Conservation (phyloP, 192 early-diverging fungal genomes). For the Anaeromyces robustus region DNA sequence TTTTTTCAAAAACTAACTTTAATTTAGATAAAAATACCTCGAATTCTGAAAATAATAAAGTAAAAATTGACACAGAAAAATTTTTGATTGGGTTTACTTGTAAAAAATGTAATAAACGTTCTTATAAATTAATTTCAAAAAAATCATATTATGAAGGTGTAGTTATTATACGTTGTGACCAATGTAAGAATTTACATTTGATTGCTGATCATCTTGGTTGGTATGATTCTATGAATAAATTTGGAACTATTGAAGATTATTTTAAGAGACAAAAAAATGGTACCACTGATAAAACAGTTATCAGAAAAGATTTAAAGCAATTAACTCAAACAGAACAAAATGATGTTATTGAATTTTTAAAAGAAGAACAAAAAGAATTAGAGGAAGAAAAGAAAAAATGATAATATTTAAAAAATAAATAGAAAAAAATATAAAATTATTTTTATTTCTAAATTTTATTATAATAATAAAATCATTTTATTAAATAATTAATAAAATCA, state of each 20-base stretch:
- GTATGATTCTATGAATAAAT: constrained; percentile 3
- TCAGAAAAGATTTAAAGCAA: not conserved
- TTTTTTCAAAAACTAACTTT: not conserved
- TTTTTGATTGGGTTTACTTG: constrained; percentile 88
- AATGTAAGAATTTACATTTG: constrained; percentile 78
- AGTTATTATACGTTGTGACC: constrained; percentile 82
- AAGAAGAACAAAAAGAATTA: not conserved
- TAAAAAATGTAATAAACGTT: constrained; percentile 73
- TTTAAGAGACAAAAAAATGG: not conserved
- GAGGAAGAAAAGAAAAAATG: not conserved
- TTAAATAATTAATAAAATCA: too few relatives aligned
- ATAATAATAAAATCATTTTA: too few relatives aligned
- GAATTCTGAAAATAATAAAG: not conserved
- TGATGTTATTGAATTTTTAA: not conserved
- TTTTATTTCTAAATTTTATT: too few relatives aligned
- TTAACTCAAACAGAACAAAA: not conserved
- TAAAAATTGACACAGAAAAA: constrained; percentile 3
- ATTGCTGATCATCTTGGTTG: constrained; percentile 91
- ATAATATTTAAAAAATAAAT: not conserved
- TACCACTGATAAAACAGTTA: not conserved
- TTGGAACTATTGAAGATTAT: constrained; percentile 6
- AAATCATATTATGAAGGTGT: constrained; percentile 79
- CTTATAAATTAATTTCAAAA: constrained; percentile 84
- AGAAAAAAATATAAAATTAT: too few relatives aligned
- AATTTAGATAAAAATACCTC: not conserved